These are phyloP conservation scores for Rickenella mellea DNA, from an alignment of 768 basidiomycete species.

Conservation along the genomic window DNA sequence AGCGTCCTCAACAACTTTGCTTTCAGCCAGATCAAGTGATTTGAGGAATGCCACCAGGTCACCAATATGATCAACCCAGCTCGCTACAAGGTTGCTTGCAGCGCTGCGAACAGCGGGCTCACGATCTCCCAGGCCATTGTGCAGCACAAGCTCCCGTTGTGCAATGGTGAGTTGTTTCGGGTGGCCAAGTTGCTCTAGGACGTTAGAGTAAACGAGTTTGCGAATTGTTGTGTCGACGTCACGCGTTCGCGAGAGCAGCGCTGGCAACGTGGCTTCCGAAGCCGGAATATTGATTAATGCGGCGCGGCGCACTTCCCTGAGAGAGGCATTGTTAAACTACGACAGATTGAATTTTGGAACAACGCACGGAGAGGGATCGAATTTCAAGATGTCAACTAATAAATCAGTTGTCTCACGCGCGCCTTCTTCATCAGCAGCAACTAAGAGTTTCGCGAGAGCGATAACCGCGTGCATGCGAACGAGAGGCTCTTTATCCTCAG, in stretches of 20 bases:
- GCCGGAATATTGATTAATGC: slow-evolving; percentile 64
- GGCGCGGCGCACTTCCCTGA: slow-evolving; percentile 81
- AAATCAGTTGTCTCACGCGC: slow-evolving; percentile 50
- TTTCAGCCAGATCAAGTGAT: slow-evolving; percentile 51
- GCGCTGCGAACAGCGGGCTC: slow-evolving; percentile 65
- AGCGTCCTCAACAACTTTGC: slow-evolving; percentile 63
- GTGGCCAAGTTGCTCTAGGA: slow-evolving; percentile 38
- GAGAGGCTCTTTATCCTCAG: slow-evolving; percentile 67
- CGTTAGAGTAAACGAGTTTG: slow-evolving; percentile 55
- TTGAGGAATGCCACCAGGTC: slow-evolving; percentile 38
- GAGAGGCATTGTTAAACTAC: neutral
- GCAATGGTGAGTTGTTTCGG: slow-evolving; percentile 42
- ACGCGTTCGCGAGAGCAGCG: slow-evolving; percentile 65
- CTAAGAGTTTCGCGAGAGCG: slow-evolving; percentile 70
- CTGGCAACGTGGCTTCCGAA: slow-evolving; percentile 42
- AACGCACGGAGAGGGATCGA: slow-evolving; percentile 72
- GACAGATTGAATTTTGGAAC: neutral
- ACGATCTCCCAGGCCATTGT: slow-evolving; percentile 80
- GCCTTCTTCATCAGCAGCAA: slow-evolving; percentile 39
- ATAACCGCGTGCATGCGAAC: slow-evolving; percentile 76
- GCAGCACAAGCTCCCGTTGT: slow-evolving; percentile 71
- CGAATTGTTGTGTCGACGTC: slow-evolving; percentile 73
- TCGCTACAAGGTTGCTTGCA: slow-evolving; percentile 58
- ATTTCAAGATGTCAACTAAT: slow-evolving; percentile 55
- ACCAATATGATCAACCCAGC: slow-evolving; percentile 64